Evolutionary conservation across 75 land plant species (phyloP), one percentile per base, ranked within the genome.

Genomic region (Ceratopteris richardii): DNA sequence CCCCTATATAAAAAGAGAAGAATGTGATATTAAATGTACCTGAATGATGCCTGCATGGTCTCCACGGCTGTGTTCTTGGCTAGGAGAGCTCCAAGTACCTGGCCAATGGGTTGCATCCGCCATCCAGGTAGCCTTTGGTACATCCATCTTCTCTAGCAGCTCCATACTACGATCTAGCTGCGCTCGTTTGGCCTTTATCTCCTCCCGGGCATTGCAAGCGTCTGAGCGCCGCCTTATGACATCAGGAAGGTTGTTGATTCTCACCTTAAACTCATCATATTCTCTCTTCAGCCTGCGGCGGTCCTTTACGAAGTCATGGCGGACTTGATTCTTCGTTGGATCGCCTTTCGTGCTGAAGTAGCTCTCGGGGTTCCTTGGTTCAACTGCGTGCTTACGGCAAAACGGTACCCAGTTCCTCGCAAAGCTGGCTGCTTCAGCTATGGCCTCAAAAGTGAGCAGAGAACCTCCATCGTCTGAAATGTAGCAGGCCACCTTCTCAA

Each of bases 381-480:
- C 84, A 44, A 87, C 64, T 23, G 41, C 50, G 52, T 70, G 72
- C 14, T 70, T 70, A 18, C 72, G 29, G 69, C 72, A 70, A 29
- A 70, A 70, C 6, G 72, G 72, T 10, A 70, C 72, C 72, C 72
- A 70, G 18, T 43, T 44, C 21, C 72, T 51, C 3, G 72, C 72
- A 37, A 64, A 70, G 29, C 72, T 70, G 3, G 72, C 72, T 1
- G 69, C 72, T 59, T 70, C 72, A 0, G 72, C 72, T 17, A 70
- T 37, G 11, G 68, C 72, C 41, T 70, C 72, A 24, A 70, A 70
- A 21, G 72, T 39, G 27, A 70, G 44, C 19, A 70, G 66, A 24
- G 72, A 58, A 0, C 83, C 94, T 0, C 94, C 94, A 33, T 88
- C 94, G 58, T 88, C 94, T 0, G 94, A 88, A 0, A 22, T 42